Percentiles rank a stretch among this genome's conserved stretches.
Evolutionary conservation across 495 filamentous ascomycete genomes (phyloP).

Genomic region (Xylaria bambusicola): DNA sequence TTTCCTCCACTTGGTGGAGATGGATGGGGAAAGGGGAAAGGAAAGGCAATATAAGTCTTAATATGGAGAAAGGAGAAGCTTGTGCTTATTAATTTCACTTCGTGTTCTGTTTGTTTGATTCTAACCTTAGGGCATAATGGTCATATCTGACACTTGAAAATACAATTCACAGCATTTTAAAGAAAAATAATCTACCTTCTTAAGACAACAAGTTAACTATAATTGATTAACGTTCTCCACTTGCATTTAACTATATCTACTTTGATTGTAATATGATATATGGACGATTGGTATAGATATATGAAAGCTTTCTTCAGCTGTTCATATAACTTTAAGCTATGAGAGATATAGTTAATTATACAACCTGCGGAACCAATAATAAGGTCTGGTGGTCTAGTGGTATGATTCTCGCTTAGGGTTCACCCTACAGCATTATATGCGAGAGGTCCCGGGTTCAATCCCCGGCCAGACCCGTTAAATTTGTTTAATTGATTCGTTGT

Average conservation of each 20-base stretch:
- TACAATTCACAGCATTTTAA: too few species aligned
- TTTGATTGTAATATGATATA: too few species aligned
- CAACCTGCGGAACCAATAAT: too few species aligned
- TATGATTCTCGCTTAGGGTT: constrained; percentile 22
- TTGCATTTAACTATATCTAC: too few species aligned
- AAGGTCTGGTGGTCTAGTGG: constrained; percentile 23
- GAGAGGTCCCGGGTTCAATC: constrained; percentile 24
- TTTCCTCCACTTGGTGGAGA: constrained; percentile 56
- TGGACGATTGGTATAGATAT: too few species aligned
- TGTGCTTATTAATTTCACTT: constrained; percentile 1
- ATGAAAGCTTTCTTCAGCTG: too few species aligned
- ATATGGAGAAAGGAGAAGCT: neutral
- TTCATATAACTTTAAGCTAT: too few species aligned
- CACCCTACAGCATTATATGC: constrained; percentile 16
- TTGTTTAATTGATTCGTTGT: neutral
- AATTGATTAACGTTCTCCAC: too few species aligned
- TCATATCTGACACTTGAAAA: neutral
- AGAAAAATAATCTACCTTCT: too few species aligned
- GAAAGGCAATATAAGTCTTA: constrained; percentile 42
- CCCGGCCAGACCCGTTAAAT: constrained; percentile 19
- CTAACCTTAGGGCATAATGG: constrained; percentile 1
- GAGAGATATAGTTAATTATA: too few species aligned
- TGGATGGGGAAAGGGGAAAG: constrained; percentile 45
- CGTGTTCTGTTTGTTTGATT: constrained; percentile 3
- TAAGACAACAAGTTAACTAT: too few species aligned